phyloP scores from a whole-genome alignment of 768 basidiomycete species.

The Tremella mesenterica region DNA sequence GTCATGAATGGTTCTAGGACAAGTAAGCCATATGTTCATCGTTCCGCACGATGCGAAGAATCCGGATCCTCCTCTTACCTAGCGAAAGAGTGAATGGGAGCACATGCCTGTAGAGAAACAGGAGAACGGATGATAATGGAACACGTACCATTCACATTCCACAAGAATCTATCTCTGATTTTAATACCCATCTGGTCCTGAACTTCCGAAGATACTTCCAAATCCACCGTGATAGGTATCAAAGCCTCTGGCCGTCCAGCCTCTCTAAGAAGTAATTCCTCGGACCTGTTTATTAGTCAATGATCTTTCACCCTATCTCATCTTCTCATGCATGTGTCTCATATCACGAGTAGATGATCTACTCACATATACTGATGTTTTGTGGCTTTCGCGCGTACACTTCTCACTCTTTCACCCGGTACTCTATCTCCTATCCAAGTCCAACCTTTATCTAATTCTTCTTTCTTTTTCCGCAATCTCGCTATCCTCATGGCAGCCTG shows the following conservation, averaged over 20 bases:
- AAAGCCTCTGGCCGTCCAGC: slow-evolving; percentile 55
- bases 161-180: slow-evolving; percentile 88
- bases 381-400: slow-evolving; percentile 42
- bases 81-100: too few species aligned
- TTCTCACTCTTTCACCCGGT: slow-evolving; percentile 65
- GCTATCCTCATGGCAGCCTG: slow-evolving; percentile 57
- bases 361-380: slow-evolving; percentile 68
- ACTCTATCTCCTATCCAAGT: slow-evolving; percentile 82
- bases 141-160: slow-evolving; percentile 69
- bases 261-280: slow-evolving; percentile 58
- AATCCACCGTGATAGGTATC: slow-evolving; percentile 88
- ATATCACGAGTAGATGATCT: neutral
- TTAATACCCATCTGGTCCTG: slow-evolving; percentile 76
- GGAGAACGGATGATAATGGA: too few species aligned
- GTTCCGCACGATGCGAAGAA: too few species aligned
- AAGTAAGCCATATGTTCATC: neutral
- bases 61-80: too few species aligned
- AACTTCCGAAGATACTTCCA: slow-evolving; percentile 83
- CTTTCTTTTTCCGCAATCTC: slow-evolving; percentile 46
- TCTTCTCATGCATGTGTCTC: neutral
- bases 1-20: slow-evolving; percentile 59
- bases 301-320: neutral
- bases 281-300: slow-evolving; percentile 47
- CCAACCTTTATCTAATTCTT: slow-evolving; percentile 54
- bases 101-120: too few species aligned